phyloP scores from a whole-genome alignment of 2,329 filamentous ascomycete species.

The Pseudogymnoascus pannorum region DNA sequence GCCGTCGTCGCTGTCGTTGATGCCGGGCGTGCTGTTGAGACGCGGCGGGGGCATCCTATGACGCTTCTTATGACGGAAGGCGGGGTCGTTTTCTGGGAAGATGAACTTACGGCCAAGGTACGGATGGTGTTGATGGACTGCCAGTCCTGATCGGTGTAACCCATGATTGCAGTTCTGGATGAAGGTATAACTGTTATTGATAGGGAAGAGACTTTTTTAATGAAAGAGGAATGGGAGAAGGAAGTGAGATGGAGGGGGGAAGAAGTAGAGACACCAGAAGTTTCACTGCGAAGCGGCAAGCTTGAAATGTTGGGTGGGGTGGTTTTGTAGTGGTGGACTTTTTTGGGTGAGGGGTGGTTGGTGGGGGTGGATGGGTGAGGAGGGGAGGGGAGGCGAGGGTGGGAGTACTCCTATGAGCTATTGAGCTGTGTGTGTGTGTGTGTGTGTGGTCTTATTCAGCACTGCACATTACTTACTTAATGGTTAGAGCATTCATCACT shows the following conservation, averaged over 20 bases:
- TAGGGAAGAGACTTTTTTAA: neutral
- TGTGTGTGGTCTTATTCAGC: slow-evolving; percentile 1
- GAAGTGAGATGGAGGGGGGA: neutral
- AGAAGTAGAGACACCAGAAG: neutral
- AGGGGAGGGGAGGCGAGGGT: neutral
- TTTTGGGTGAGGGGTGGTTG: slow-evolving; percentile 5
- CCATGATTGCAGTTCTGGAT: slow-evolving; percentile 54
- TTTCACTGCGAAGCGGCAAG: slow-evolving; percentile 1
- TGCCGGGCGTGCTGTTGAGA: neutral
- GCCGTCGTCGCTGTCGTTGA: neutral
- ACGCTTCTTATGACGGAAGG: slow-evolving; percentile 20
- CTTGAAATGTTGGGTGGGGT: slow-evolving; percentile 5
- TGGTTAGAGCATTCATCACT: neutral
- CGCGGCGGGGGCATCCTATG: neutral
- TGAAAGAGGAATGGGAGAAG: neutral
- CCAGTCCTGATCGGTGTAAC: slow-evolving; percentile 79
- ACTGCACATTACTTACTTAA: neutral
- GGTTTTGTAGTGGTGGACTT: neutral
- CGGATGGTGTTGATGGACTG: slow-evolving; percentile 98
- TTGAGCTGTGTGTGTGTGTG: neutral
- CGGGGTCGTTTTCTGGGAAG: slow-evolving; percentile 30
- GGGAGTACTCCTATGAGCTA: no score
- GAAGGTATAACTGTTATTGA: neutral
- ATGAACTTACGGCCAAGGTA: slow-evolving; percentile 75
- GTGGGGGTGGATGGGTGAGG: no score